These are phyloP conservation scores for Cardamine occulta DNA, from an alignment of 345 rosid species.

Conservation along the genomic window DNA sequence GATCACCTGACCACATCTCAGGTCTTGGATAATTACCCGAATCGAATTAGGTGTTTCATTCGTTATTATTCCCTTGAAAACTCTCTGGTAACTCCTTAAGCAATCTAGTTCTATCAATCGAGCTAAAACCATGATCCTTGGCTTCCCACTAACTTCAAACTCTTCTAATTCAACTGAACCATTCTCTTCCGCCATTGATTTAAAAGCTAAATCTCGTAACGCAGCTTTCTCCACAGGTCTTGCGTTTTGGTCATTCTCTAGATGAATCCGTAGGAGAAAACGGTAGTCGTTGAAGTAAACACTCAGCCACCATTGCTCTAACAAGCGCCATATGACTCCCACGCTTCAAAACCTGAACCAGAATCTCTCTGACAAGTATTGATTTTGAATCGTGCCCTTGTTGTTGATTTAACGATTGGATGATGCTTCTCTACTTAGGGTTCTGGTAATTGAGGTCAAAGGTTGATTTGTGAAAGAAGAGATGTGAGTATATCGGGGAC, in stretches of 20 bases:
- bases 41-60: slow-evolving; percentile 23
- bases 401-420: slow-evolving; percentile 20
- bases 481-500: slow-evolving; percentile 74
- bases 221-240: slow-evolving; percentile 77
- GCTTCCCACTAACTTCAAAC: slow-evolving; percentile 82
- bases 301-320: slow-evolving; percentile 88
- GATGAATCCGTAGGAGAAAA: slow-evolving; percentile 79
- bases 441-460: slow-evolving; percentile 70
- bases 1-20: slow-evolving; percentile 68
- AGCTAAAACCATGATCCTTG: slow-evolving; percentile 76
- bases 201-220: slow-evolving; percentile 75
- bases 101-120: slow-evolving; percentile 76
- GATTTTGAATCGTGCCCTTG: slow-evolving; percentile 37
- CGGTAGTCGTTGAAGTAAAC: slow-evolving; percentile 80
- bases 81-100: slow-evolving; percentile 81
- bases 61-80: slow-evolving; percentile 44
- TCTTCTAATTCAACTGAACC: slow-evolving; percentile 82
- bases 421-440: slow-evolving; percentile 46
- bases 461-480: slow-evolving; percentile 70
- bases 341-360: slow-evolving; percentile 30
- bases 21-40: slow-evolving; percentile 50
- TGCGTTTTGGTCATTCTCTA: slow-evolving; percentile 77
- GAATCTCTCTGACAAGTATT: slow-evolving; percentile 35
- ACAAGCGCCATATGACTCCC: slow-evolving; percentile 68
- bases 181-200: slow-evolving; percentile 85